phyloP scores from a whole-genome alignment of 768 basidiomycete species.

The Gelatoporia subvermispora region DNA sequence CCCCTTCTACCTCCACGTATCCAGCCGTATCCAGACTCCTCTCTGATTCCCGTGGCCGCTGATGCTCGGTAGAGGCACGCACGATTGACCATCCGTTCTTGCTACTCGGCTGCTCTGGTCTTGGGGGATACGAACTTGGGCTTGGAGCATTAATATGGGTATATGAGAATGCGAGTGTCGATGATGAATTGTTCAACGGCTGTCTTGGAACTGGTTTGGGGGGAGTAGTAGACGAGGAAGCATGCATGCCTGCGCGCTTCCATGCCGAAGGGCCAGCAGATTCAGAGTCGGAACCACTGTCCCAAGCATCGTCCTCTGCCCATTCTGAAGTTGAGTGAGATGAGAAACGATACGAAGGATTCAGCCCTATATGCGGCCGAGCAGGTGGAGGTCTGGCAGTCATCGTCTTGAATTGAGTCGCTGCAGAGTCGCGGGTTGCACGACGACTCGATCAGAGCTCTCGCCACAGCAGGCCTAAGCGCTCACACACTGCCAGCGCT shows the following conservation, averaged over 20 bases:
- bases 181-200: conserved; percentile 49
- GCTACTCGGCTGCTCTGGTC: conserved; percentile 37
- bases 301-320: conserved; percentile 88
- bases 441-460: no score
- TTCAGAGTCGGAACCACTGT: conserved; percentile 77
- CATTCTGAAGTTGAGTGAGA: conserved; percentile 49
- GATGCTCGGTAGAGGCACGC: conserved; percentile 32
- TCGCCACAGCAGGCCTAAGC: no score
- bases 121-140: conserved; percentile 70
- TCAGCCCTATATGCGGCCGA: conserved; percentile 66
- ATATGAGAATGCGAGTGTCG: conserved; percentile 73
- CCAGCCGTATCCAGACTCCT: conserved; percentile 24
- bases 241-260: conserved; percentile 15
- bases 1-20: conserved; percentile 68
- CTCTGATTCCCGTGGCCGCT: conserved; percentile 15
- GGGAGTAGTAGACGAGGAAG: conserved; percentile 32
- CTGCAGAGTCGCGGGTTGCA: no score
- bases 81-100: conserved; percentile 81
- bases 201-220: conserved; percentile 54
- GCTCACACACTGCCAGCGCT: no score
- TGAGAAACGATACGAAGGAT: conserved; percentile 41
- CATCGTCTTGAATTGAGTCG: conserved; percentile 21
- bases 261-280: conserved; percentile 41
- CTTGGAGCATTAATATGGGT: conserved; percentile 74
- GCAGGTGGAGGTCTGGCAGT: conserved; percentile 65